phyloP scores from a whole-genome alignment of 345 rosid species.

The Carallia brachiata region DNA sequence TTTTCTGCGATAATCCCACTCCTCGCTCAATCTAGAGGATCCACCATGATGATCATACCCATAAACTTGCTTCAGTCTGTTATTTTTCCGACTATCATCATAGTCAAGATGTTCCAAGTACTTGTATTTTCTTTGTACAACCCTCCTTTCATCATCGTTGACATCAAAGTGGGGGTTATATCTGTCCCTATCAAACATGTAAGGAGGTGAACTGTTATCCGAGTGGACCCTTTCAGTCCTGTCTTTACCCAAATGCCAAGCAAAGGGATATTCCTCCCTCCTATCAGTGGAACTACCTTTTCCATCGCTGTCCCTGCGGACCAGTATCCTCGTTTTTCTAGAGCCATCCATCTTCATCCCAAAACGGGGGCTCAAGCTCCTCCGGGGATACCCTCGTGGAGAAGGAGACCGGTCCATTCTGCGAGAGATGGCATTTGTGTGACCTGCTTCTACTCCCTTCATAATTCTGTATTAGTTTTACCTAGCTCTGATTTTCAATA shows the following conservation, averaged over 20 bases:
- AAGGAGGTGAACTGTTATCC: conserved; percentile 47
- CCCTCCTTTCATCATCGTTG: not conserved
- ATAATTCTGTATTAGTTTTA: too few relatives aligned
- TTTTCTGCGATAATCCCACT: conserved; percentile 32
- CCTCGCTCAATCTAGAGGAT: conserved; percentile 31
- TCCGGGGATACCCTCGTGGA: conserved; percentile 6
- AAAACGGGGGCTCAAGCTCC: conserved; percentile 43
- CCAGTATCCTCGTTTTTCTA: conserved; percentile 16
- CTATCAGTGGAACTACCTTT: conserved; percentile 19
- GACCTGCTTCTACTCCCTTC: too few relatives aligned
- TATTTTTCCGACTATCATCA: conserved; percentile 24
- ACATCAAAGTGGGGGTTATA: conserved; percentile 30
- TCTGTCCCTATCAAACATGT: conserved; percentile 18
- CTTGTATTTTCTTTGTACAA: conserved; percentile 25
- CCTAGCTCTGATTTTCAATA: too few relatives aligned
- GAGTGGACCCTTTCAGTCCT: conserved; percentile 26
- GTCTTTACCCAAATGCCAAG: conserved; percentile 31
- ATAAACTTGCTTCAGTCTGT: conserved; percentile 31
- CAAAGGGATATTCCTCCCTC: conserved; percentile 26
- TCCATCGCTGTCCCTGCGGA: conserved; percentile 3
- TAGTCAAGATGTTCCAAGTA: conserved; percentile 23
- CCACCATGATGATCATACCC: conserved; percentile 33
- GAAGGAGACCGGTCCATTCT: conserved; percentile 5
- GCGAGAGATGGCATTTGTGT: too few relatives aligned
- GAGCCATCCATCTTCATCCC: conserved; percentile 27